Evolutionary conservation across 2,329 filamentous ascomycete genomes (phyloP).

Genomic region (Graphilbum sp.): DNA sequence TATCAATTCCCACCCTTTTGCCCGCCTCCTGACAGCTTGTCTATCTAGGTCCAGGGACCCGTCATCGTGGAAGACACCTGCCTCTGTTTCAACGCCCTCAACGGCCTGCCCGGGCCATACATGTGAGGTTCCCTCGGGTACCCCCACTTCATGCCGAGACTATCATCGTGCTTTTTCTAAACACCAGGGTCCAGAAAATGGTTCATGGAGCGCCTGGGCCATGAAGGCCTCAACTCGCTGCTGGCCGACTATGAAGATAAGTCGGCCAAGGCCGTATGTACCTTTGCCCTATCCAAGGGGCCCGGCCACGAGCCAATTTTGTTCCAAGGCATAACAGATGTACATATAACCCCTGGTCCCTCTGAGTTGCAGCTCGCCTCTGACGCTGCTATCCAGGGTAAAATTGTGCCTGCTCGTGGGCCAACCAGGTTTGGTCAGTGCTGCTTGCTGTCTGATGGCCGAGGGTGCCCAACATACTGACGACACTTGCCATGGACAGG

Average conservation of each 20-base stretch:
- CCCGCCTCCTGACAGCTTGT: slow-evolving; percentile 2
- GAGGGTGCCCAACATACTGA: too few species aligned
- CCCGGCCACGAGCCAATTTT: slow-evolving; percentile 71
- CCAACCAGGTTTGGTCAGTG: slow-evolving; percentile 60
- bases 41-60: slow-evolving; percentile 55
- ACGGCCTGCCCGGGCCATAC: slow-evolving; percentile 87
- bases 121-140: slow-evolving; percentile 48
- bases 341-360: slow-evolving; percentile 16
- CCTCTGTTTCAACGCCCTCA: slow-evolving; percentile 78
- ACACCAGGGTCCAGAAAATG: slow-evolving; percentile 62
- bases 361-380: too few species aligned
- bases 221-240: slow-evolving; percentile 75
- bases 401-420: slow-evolving; percentile 72
- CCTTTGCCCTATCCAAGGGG: slow-evolving; percentile 80
- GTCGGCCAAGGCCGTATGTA: slow-evolving; percentile 83
- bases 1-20: background rate
- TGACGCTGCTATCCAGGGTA: too few species aligned
- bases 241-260: slow-evolving; percentile 82
- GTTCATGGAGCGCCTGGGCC: slow-evolving; percentile 74
- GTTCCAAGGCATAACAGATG: slow-evolving; percentile 80
- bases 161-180: background rate
- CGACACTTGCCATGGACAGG: too few species aligned
- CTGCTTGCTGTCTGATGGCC: too few species aligned
- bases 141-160: too few species aligned
- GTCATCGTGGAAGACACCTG: slow-evolving; percentile 94